phyloP scores from a whole-genome alignment of 345 rosid genomes.

The Linum lewisii region DNA sequence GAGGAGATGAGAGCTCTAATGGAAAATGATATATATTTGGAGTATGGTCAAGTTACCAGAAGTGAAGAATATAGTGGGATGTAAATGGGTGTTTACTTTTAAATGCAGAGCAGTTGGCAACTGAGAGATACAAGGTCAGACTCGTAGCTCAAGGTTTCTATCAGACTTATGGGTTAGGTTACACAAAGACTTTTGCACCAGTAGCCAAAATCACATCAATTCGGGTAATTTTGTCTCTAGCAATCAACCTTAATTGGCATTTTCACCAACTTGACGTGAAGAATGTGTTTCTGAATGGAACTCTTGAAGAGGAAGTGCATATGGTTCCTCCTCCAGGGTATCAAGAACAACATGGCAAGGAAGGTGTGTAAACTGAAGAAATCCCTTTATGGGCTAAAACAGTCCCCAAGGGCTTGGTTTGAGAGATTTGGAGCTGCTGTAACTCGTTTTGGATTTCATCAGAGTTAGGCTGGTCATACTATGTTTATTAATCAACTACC shows the following conservation, averaged over 20 bases:
- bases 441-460: background rate
- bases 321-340: background rate
- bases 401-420: constrained; percentile 4
- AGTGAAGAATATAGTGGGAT: too few relatives aligned
- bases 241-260: too few relatives aligned
- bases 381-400: background rate
- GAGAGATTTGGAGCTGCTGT: background rate
- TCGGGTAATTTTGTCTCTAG: background rate
- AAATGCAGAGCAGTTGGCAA: too few relatives aligned
- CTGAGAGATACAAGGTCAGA: too few relatives aligned
- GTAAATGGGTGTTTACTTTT: too few relatives aligned
- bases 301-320: background rate
- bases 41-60: background rate
- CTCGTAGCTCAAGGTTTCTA: background rate
- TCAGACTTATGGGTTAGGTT: background rate
- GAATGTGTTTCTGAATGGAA: background rate
- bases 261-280: background rate
- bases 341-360: background rate
- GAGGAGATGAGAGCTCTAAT: background rate
- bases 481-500: background rate
- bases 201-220: background rate
- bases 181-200: background rate
- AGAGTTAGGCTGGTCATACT: background rate
- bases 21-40: background rate
- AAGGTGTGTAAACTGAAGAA: background rate